Percentiles rank a stretch among this genome's conserved stretches.
These are phyloP conservation scores for Cutaneotrichosporon sp. DNA, from an alignment of 1,284 basidiomycete genomes.

Conservation along the genomic window DNA sequence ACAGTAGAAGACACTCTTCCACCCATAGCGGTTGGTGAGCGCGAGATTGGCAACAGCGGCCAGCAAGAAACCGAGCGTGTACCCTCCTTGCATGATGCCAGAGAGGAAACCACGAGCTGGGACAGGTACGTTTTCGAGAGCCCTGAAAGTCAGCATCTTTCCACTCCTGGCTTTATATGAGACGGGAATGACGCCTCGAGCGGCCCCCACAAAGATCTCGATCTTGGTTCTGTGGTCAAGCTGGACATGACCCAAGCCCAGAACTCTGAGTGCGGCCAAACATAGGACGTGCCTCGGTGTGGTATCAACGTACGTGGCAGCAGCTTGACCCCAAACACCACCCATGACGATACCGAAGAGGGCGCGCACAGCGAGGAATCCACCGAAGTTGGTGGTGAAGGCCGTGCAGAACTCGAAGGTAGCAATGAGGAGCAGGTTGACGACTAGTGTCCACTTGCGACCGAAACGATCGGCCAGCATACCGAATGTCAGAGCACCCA, in stretches of 20 bases:
- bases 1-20: slow-evolving; percentile 51
- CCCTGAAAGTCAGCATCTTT: slow-evolving; percentile 40
- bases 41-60: slow-evolving; percentile 59
- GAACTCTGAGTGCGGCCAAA: not conserved
- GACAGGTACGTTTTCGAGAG: slow-evolving; percentile 81
- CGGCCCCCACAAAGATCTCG: not conserved
- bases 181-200: no score
- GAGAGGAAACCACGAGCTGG: slow-evolving; percentile 78
- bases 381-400: slow-evolving; percentile 49
- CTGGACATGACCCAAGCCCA: no score
- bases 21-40: slow-evolving; percentile 40
- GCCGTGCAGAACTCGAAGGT: slow-evolving; percentile 68
- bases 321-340: slow-evolving; percentile 51
- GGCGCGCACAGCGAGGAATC: slow-evolving; percentile 54
- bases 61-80: slow-evolving; percentile 53
- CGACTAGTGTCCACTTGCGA: slow-evolving; percentile 84
- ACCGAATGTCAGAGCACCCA: slow-evolving; percentile 78
- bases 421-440: slow-evolving; percentile 67
- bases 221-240: no score
- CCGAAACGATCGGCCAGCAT: slow-evolving; percentile 78
- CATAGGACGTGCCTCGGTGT: not conserved
- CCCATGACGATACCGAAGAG: slow-evolving; percentile 85
- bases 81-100: slow-evolving; percentile 75
- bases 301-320: slow-evolving; percentile 44
- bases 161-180: slow-evolving; percentile 32